Base-by-base conservation (phyloP, 441 rosid genomes). In the Pelargonium fulgidum region DNA sequence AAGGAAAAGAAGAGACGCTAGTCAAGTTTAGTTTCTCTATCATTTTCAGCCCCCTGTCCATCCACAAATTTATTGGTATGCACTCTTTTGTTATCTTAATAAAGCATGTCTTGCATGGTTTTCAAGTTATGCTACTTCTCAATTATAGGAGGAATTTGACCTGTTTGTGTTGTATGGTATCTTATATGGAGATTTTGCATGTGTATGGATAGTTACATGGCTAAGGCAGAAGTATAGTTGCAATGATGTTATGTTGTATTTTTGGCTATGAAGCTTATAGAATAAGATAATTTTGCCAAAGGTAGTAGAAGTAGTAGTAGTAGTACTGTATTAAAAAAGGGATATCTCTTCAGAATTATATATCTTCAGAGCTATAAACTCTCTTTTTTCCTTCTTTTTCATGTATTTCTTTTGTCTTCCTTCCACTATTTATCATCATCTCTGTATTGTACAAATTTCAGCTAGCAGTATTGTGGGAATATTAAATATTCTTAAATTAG, bases 1-100 rank as follows among this genome's bases (percentile, higher is more conserved):
- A 88, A 87, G 83, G 86, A 72, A 44, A 94, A 90, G 85, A 94
- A 91, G 86, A 81, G 75, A 72, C 82, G 81, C 70, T 88, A 90
- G 96, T 90, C 72, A 83, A 76, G 89, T 73, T 13, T 8, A 66
- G 36, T 47, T 9, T 6, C 68, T 45, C 29, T 62, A 59, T 61
- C 0, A n/a, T 26, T 42, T 64, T 50, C 47, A 13, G 4, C 52
- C 6, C 52, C 48, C 16, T 4, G 13, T 11, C 52, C 52, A 47
- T 47, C 14, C n/a, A 13, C 52, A 47, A 41, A 41, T 41, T 41
- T 19, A 7, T 10, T 47, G 5, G 16, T 45, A 45, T 9, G 7
- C 2, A 6, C 19, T 56, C 26, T 19, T 17, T 0, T 17, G 26
- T 22, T 8, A 56, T 17, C 62, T 56, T 1, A 19, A 19, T 56